A percentile compares a stretch with the other conserved stretches of the same genome.
phyloP scores from a whole-genome alignment of 208 protist genomes.

The Phytomonas francai region DNA sequence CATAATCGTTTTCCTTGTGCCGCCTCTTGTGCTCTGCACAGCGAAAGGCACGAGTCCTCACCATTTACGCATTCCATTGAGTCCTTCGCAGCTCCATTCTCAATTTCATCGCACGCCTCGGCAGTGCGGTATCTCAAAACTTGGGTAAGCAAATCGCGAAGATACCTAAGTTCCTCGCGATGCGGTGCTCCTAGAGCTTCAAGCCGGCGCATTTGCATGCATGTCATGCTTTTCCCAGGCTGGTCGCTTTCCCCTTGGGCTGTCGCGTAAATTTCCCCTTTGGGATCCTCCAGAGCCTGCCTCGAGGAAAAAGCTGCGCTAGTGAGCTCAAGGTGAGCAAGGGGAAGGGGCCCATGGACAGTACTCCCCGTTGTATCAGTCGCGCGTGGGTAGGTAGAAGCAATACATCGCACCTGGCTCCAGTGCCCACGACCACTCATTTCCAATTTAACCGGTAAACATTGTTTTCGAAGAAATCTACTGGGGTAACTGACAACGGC shows the following conservation, averaged over 20 bases:
- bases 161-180: neutral
- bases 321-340: neutral
- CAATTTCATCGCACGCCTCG: neutral
- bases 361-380: neutral
- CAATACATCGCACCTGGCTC: neutral
- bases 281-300: neutral
- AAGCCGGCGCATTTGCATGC: neutral
- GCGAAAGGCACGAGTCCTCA: neutral
- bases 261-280: neutral
- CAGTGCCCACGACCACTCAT: neutral
- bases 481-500: neutral
- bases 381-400: neutral
- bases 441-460: neutral
- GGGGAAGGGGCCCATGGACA: neutral
- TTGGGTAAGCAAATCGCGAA: neutral
- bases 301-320: neutral
- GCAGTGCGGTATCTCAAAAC: neutral
- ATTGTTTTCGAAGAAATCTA: neutral
- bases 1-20: neutral
- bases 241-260: neutral
- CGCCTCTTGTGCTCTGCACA: neutral
- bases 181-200: neutral
- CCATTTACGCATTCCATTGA: neutral
- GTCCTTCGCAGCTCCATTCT: neutral
- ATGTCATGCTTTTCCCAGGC: neutral